Evolutionary conservation across 2,329 filamentous ascomycete genomes (phyloP).

Genomic region (Zymoseptoria passerinii): DNA sequence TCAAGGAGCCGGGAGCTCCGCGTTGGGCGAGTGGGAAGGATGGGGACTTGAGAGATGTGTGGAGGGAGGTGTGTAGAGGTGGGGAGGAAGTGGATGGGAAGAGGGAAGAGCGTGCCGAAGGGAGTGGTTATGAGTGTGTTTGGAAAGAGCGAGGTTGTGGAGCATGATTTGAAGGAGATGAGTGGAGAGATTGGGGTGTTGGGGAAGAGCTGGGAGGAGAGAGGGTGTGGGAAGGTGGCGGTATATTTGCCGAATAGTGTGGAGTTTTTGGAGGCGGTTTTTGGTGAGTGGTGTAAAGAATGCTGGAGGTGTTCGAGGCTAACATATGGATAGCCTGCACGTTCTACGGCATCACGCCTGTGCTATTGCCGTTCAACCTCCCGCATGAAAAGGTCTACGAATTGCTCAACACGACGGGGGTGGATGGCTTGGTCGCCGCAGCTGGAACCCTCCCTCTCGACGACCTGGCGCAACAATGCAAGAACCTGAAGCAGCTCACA

Average conservation of each 20-base stretch:
- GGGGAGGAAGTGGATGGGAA: slow-evolving; percentile 51
- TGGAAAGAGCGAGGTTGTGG: slow-evolving; percentile 64
- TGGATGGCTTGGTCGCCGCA: slow-evolving; percentile 73
- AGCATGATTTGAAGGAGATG: slow-evolving; percentile 62
- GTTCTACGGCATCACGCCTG: slow-evolving; percentile 79
- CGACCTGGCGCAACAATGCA: slow-evolving; percentile 58
- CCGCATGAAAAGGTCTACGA: slow-evolving; percentile 59
- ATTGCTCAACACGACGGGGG: slow-evolving; percentile 63
- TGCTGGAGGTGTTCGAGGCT: neutral
- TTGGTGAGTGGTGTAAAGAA: slow-evolving; percentile 45
- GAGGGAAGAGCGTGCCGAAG: slow-evolving; percentile 48
- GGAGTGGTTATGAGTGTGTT: slow-evolving; percentile 71
- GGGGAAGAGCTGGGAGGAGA: slow-evolving; percentile 64
- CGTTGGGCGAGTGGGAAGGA: slow-evolving; percentile 78
- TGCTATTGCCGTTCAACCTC: slow-evolving; percentile 77
- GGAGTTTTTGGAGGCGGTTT: slow-evolving; percentile 73
- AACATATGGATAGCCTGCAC: slow-evolving; percentile 54
- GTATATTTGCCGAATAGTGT: slow-evolving; percentile 90
- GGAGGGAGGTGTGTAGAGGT: slow-evolving; percentile 54
- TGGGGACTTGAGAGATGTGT: slow-evolving; percentile 86
- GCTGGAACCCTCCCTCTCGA: slow-evolving; percentile 83
- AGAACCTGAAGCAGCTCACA: slow-evolving; percentile 66
- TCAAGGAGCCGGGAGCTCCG: slow-evolving; percentile 69
- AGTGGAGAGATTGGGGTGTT: slow-evolving; percentile 82
- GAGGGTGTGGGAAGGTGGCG: slow-evolving; percentile 64